Evolutionary conservation across 371 early-diverging fungal genomes (phyloP).

Genomic region (Saksenaea oblongispora): DNA sequence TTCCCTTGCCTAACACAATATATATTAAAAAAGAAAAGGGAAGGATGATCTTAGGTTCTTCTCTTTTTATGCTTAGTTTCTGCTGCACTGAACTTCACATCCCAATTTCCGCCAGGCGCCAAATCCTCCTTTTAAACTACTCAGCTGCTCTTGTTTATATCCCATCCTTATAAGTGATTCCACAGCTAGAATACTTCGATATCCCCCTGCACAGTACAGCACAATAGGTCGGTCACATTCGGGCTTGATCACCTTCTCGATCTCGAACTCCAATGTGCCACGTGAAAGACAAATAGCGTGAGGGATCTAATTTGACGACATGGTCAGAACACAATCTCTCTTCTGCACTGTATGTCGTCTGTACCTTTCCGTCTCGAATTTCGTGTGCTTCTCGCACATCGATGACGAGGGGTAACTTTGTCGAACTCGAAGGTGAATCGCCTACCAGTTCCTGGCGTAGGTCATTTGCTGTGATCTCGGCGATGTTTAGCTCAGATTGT

Average conservation of each 20-base stretch:
- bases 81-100: slow-evolving; percentile 16
- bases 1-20: too few relatives aligned
- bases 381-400: slow-evolving; percentile 32
- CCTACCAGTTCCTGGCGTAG: slow-evolving; percentile 13
- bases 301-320: slow-evolving; percentile 20
- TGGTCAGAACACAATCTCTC: background rate
- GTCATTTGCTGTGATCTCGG: slow-evolving; percentile 21
- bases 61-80: background rate
- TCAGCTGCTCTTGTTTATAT: slow-evolving; percentile 44
- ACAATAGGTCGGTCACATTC: slow-evolving; percentile 40
- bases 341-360: background rate
- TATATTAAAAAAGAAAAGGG: background rate
- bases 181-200: slow-evolving; percentile 57
- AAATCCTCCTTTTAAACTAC: slow-evolving; percentile 32
- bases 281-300: slow-evolving; percentile 28
- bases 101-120: slow-evolving; percentile 32
- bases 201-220: slow-evolving; percentile 59
- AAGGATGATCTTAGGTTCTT: background rate
- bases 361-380: slow-evolving; percentile 24
- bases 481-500: slow-evolving; percentile 5
- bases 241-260: slow-evolving; percentile 28
- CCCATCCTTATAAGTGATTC: slow-evolving; percentile 54
- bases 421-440: background rate
- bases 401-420: slow-evolving; percentile 19
- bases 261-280: slow-evolving; percentile 27